Base-by-base conservation (phyloP, 2,329 filamentous ascomycete genomes). In the Pseudocercospora cruenta region DNA sequence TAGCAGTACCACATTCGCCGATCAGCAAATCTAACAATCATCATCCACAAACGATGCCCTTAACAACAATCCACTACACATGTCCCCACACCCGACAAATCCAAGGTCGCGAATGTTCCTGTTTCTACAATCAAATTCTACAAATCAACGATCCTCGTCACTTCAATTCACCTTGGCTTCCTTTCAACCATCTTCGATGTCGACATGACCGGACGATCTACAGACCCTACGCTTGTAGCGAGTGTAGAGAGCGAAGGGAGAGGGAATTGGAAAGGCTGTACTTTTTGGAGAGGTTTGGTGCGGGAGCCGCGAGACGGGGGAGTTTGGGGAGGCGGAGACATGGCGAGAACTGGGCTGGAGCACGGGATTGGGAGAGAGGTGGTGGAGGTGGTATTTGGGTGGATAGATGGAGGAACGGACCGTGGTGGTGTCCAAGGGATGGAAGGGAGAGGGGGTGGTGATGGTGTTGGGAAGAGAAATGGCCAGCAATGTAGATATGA, bases 41-140 rank as follows among this genome's bases (percentile, higher is more conserved):
- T n/a, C n/a, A n/a, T n/a, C n/a, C 54, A 19, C 45, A 45, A 36
- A 62, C 24, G 19, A 73, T 72, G 71, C 72, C 71, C 16, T 65
- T 72, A 16, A 71, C 67, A 28, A 69, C 63, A 47, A 71, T 69
- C 68, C 55, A 62, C 63, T 72, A 74, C 68, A 63, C 65, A 58
- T 74, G 72, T 64, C 71, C 69, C 54, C 71, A 72, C 64, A 57
- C 60, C 33, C 69, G 66, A 22, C 61, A 67, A 60, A 59, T 71
- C 33, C 67, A 72, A 70, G 70, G 70, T 21, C 69, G 68, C 8
- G 66, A 70, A 53, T 73, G 71, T 60, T 43, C 31, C 45, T 72
- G 71, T 62, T 66, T 72, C 60, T 69, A 71, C 65, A 66, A 67
- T 14, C 66, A 69, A 22, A 66, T 72, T 49, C 53, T 70, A 33